Percentiles rank a stretch among this genome's conserved stretches.
phyloP scores from a whole-genome alignment of 2,329 filamentous ascomycete genomes.

The Bipolaris victoriae region DNA sequence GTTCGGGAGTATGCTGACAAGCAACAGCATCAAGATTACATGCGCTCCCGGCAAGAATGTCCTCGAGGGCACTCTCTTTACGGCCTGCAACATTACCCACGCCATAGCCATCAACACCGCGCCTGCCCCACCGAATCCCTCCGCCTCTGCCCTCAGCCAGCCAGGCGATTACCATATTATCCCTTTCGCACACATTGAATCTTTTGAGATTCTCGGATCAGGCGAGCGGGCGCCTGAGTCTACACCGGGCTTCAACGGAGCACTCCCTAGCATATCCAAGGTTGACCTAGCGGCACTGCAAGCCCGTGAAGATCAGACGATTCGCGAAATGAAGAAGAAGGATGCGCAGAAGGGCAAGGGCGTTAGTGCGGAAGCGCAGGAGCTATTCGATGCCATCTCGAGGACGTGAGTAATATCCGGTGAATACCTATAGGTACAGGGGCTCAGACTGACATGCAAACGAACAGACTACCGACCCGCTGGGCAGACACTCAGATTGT shows the following conservation, averaged over 20 bases:
- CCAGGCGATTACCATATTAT: slow-evolving; percentile 66
- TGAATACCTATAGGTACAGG: neutral
- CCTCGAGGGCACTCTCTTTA: slow-evolving; percentile 68
- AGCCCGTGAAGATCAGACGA: slow-evolving; percentile 61
- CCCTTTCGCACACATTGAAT: slow-evolving; percentile 64
- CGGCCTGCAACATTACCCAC: slow-evolving; percentile 65
- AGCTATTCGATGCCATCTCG: slow-evolving; percentile 66
- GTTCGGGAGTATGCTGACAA: slow-evolving; percentile 20
- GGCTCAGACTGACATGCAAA: slow-evolving; percentile 11
- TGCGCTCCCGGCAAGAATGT: slow-evolving; percentile 59
- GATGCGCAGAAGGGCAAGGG: slow-evolving; percentile 66
- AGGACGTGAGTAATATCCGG: slow-evolving; percentile 55
- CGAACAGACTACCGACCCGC: slow-evolving; percentile 57
- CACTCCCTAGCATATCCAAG: slow-evolving; percentile 54
- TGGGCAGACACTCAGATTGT: slow-evolving; percentile 67
- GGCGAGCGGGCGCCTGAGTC: slow-evolving; percentile 45
- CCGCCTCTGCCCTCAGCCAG: slow-evolving; percentile 47
- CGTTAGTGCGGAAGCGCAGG: slow-evolving; percentile 66
- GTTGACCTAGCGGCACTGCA: slow-evolving; percentile 63
- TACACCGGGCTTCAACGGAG: slow-evolving; percentile 53
- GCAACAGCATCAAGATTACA: slow-evolving; percentile 62
- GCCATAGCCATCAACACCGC: slow-evolving; percentile 66
- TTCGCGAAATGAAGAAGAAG: slow-evolving; percentile 62
- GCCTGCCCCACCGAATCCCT: slow-evolving; percentile 51
- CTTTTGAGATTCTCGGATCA: slow-evolving; percentile 59